These are phyloP conservation scores for Fusarium pininemorale DNA, from an alignment of 2,329 filamentous ascomycete species.

Conservation along the genomic window DNA sequence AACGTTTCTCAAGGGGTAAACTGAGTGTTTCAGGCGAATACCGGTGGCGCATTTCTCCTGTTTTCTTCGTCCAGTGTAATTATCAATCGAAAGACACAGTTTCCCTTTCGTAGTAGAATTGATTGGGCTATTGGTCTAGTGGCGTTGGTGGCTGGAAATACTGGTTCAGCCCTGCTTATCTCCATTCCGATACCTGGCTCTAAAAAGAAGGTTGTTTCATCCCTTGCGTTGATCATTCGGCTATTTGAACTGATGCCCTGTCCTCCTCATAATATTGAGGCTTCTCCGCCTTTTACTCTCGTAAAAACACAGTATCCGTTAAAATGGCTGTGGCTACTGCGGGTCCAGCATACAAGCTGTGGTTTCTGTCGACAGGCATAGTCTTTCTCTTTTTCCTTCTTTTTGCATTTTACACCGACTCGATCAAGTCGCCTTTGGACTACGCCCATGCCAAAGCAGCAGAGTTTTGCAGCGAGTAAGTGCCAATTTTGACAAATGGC, in stretches of 20 bases:
- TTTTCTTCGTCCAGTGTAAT: accelerated
- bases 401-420: neutral
- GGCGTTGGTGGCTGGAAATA: neutral
- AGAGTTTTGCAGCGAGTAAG: neutral
- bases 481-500: accelerated
- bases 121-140: neutral
- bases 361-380: neutral
- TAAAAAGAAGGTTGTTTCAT: neutral
- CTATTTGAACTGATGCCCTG: neutral
- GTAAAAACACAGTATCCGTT: accelerated
- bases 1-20: neutral
- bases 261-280: neutral
- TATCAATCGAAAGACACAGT: neutral
- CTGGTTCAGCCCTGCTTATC: neutral
- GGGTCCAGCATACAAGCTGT: neutral
- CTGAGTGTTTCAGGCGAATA: neutral
- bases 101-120: no score
- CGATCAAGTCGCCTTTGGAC: neutral
- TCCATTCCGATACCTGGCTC: neutral
- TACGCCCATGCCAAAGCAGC: neutral
- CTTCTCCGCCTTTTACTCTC: neutral
- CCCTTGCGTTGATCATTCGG: neutral
- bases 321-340: neutral
- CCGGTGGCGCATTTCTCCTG: neutral
- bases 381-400: neutral